phyloP scores from a whole-genome alignment of 495 filamentous ascomycete species.

The Trichoderma virens region DNA sequence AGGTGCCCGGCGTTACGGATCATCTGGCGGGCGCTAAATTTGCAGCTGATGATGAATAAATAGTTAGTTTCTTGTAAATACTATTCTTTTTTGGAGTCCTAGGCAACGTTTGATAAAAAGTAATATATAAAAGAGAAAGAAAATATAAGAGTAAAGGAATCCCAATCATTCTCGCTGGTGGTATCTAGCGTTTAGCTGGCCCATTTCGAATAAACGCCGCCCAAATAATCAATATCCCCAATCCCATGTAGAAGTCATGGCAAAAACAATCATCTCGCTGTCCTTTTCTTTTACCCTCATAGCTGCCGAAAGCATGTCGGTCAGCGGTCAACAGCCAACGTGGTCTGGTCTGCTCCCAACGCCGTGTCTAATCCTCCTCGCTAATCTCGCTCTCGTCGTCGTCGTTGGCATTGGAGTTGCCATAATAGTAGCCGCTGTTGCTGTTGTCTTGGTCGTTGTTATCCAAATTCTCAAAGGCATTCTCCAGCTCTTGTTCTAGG shows the following conservation, averaged over 20 bases:
- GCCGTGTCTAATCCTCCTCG: constrained; percentile 26
- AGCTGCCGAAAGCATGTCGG: no score
- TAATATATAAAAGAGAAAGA: neutral
- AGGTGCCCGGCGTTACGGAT: constrained; percentile 26
- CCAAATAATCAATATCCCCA: neutral
- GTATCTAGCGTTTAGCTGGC: neutral
- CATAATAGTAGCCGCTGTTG: constrained; percentile 22
- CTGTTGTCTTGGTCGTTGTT: constrained; percentile 14
- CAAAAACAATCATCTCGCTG: neutral
- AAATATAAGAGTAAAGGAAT: neutral
- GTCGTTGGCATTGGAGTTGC: constrained; percentile 12
- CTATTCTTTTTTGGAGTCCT: neutral
- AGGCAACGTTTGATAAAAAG: neutral
- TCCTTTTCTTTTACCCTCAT: no score
- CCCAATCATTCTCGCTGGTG: neutral
- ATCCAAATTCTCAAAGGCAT: constrained; percentile 21
- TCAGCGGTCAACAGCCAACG: no score
- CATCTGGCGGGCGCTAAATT: constrained; percentile 2
- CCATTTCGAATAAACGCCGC: neutral
- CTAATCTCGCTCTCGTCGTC: constrained; percentile 32
- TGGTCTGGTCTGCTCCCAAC: neutral
- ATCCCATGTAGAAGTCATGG: neutral
- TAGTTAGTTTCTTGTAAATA: neutral
- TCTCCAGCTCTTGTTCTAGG: constrained; percentile 27
- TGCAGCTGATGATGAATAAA: neutral